Conservation (phyloP, 768 basidiomycete species). For the Boletales sp. region DNA sequence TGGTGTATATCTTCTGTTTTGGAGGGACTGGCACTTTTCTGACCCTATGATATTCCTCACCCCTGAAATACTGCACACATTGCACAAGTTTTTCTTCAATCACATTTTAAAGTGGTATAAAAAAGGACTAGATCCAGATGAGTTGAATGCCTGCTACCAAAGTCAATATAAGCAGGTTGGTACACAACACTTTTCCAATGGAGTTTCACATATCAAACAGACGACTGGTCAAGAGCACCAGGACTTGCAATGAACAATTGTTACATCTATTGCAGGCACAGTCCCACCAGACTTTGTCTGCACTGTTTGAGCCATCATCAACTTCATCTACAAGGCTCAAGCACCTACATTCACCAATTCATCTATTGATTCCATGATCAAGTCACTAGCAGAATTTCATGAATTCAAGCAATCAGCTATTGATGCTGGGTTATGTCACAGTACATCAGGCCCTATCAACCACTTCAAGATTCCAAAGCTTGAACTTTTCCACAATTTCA, state of each 20-base stretch:
- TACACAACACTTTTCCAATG: no score
- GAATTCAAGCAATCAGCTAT: conserved; percentile 13
- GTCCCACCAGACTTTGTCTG: no score
- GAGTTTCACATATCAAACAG: no score
- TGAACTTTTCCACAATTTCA: conserved; percentile 9
- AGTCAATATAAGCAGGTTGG: no score
- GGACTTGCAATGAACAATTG: no score
- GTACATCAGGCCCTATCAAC: not conserved
- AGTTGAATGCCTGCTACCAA: not conserved
- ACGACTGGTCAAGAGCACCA: no score
- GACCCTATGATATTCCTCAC: not conserved
- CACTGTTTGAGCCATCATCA: conserved; percentile 7
- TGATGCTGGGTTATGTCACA: conserved; percentile 2
- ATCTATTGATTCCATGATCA: conserved; percentile 7
- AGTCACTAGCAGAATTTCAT: conserved; percentile 9
- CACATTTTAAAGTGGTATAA: conserved; percentile 11
- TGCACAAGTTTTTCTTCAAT: conserved; percentile 11
- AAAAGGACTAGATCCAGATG: not conserved
- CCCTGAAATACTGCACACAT: conserved; percentile 4
- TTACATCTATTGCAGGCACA: no score
- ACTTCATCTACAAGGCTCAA: conserved; percentile 26
- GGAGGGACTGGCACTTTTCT: not conserved
- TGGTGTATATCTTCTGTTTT: conserved; percentile 1
- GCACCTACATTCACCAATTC: conserved; percentile 8
- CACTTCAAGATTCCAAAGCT: conserved; percentile 6